Evolutionary conservation across 2,329 filamentous ascomycete genomes (phyloP), one percentile per base, ranked within the genome.

Genomic region (Aspergillus ruber): DNA sequence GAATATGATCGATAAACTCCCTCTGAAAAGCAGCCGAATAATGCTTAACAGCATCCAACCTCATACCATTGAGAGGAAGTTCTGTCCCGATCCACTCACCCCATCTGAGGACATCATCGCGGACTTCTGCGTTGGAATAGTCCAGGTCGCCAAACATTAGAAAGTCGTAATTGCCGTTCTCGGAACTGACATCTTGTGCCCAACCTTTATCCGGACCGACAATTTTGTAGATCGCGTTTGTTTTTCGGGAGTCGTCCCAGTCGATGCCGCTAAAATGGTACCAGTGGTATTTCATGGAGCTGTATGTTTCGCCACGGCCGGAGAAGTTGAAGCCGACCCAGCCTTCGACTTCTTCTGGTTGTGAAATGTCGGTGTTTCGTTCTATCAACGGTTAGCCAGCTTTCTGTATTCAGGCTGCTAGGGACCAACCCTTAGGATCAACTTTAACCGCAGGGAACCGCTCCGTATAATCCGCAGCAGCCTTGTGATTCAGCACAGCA

Each of bases 121-220:
- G 72, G 8, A 88, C 84, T 55, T 86, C 84, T 0, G 74, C 73
- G 48, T 85, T 76, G 2, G 70, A 66, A 61, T 85, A 84, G 63
- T 88, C 84, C 35, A 88, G 64, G 62, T 88, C 81, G 5, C 82
- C 80, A 56, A 86, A 87, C 82, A 88, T 86, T 13, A 88, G 74
- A 59, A 82, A 87, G 54, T 77, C 75, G 44, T 79, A 82, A 58
- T 88, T 88, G 6, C 85, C 85, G 53, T 81, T 77, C 62, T 85
- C 74, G 17, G 78, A 74, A 23, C 81, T 81, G 3, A 84, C 83
- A 12, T 76, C 76, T 0, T 75, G 58, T 2, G 80, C 79, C 84
- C 84, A 88, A 33, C 75, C 74, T 58, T 86, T 85, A 46, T 78
- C 76, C 13, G 77, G 78, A 0, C 79, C 83, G 2, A 81, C 62